A percentile compares a stretch with the other conserved stretches of the same genome.
phyloP scores from a whole-genome alignment of 2,329 filamentous ascomycete genomes.

The Hysterium pulicare region DNA sequence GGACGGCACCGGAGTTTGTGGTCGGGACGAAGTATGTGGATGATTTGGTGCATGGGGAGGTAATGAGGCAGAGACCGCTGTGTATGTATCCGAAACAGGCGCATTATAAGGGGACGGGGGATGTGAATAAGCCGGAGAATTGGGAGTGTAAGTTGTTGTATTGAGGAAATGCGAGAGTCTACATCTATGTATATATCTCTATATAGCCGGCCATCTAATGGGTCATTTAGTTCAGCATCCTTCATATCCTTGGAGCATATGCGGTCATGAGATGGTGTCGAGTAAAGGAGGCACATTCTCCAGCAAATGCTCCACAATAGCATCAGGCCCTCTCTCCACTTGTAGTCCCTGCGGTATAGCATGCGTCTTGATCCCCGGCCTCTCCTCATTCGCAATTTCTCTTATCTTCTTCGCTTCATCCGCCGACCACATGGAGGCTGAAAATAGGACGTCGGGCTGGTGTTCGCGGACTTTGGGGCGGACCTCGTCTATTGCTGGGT shows the following conservation, averaged over 20 bases:
- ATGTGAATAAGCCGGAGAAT: constrained; percentile 22
- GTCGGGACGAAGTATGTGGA: constrained; percentile 36
- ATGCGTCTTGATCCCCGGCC: constrained; percentile 51
- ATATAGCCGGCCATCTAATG: no score
- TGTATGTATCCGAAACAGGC: constrained; percentile 33
- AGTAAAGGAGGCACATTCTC: constrained; percentile 39
- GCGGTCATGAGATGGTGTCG: constrained; percentile 5
- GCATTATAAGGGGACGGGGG: constrained; percentile 21
- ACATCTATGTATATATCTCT: not conserved
- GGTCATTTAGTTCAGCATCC: not conserved
- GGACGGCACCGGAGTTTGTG: constrained; percentile 31
- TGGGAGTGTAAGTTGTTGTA: constrained; percentile 23
- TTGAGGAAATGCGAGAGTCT: not conserved
- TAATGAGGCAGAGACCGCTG: constrained; percentile 32
- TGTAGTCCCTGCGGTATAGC: constrained; percentile 55
- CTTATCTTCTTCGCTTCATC: constrained; percentile 49
- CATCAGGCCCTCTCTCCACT: constrained; percentile 52
- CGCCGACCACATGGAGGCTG: constrained; percentile 58
- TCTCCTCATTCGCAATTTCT: constrained; percentile 41
- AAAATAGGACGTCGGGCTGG: constrained; percentile 57
- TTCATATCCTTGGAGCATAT: not conserved
- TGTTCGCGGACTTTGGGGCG: constrained; percentile 50
- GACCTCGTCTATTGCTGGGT: constrained; percentile 54
- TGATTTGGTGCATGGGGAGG: constrained; percentile 12
- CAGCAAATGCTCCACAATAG: constrained; percentile 52